phyloP scores from a whole-genome alignment of 495 filamentous ascomycete genomes.

The Venustampulla echinocandica region DNA sequence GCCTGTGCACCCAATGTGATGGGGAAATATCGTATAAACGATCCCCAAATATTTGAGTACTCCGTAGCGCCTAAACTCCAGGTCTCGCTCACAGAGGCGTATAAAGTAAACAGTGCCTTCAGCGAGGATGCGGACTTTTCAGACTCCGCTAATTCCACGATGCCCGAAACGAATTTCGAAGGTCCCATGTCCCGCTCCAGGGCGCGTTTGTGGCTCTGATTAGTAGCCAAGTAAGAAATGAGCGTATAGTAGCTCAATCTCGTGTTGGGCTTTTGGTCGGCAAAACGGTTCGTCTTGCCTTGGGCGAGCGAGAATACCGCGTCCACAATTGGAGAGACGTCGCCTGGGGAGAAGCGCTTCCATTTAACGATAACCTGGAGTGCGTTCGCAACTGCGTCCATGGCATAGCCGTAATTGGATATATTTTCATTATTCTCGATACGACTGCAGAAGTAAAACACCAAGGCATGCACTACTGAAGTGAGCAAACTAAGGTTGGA shows the following conservation, averaged over 20 bases:
- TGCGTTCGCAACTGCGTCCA: neutral
- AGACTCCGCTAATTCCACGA: constrained; percentile 10
- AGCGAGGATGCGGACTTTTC: constrained; percentile 44
- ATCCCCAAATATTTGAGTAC: constrained; percentile 17
- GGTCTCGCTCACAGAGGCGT: constrained; percentile 29
- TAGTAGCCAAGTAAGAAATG: constrained; percentile 30
- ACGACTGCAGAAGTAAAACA: constrained; percentile 13
- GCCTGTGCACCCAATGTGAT: constrained; percentile 36
- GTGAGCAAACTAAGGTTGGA: neutral
- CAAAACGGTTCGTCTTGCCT: constrained; percentile 26
- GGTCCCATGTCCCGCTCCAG: constrained; percentile 10
- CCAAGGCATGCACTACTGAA: constrained; percentile 9
- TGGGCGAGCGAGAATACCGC: constrained; percentile 9
- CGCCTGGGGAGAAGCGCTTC: constrained; percentile 7
- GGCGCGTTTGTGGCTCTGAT: neutral
- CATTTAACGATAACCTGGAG: constrained; percentile 3
- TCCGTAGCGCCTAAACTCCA: constrained; percentile 16
- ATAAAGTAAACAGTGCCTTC: constrained; percentile 37
- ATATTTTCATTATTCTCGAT: constrained; percentile 11
- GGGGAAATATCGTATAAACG: constrained; percentile 43
- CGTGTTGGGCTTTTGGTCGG: constrained; percentile 32
- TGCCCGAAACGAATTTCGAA: constrained; percentile 4
- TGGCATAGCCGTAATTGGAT: neutral
- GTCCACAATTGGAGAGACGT: constrained; percentile 2
- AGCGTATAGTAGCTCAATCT: constrained; percentile 40